Evolutionary conservation across 2,329 filamentous ascomycete genomes (phyloP), one percentile per base, ranked within the genome.

Genomic region (Chalara sp.): DNA sequence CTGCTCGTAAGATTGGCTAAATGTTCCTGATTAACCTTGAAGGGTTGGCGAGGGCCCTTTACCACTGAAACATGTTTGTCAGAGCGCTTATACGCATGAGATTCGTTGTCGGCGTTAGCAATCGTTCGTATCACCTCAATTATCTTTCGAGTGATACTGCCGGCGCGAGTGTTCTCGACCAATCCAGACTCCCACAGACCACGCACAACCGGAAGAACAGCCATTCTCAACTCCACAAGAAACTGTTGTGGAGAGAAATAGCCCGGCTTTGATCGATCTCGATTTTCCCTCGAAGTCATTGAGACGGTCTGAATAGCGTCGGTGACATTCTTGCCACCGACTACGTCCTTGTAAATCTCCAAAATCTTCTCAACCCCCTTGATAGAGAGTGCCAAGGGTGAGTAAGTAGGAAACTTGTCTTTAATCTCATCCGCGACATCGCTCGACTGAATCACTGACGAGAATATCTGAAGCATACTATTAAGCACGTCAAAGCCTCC

Each of bases 111-210:
- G n/a, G 81, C 86, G 52, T 83, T 78, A 8, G 90, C 78, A 12
- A 95, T 84, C 5, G 81, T 81, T 59, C 87, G 88, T 51, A 99
- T 73, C 44, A 96, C 92, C 32, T 90, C 87, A 53, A 97, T 81
- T 11, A 96, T 74, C 49, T 83, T 85, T 59, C 88, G 87, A 13
- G 93, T 81, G 41, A 91, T 86, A 28, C 83, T 78, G 29, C 83
- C 84, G 3, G 87, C 83, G 35, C 4, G 8, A 1, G 89, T 81
- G 61, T 89, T 91, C 59, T 96, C 89, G 13, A 93, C 81, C 45
- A 95, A 80, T 30, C 82, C 75, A 1, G 90, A 95, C 58, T 89
- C 83, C 95, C 93, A 99, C 31, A 97, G 78, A 44, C 84, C 78
- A 51, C 80, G 79, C 40, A 93, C 78, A 44, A 86, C 80, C 1